phyloP scores from a whole-genome alignment of 805 yeast species.

The Zygosaccharomyces bailii region DNA sequence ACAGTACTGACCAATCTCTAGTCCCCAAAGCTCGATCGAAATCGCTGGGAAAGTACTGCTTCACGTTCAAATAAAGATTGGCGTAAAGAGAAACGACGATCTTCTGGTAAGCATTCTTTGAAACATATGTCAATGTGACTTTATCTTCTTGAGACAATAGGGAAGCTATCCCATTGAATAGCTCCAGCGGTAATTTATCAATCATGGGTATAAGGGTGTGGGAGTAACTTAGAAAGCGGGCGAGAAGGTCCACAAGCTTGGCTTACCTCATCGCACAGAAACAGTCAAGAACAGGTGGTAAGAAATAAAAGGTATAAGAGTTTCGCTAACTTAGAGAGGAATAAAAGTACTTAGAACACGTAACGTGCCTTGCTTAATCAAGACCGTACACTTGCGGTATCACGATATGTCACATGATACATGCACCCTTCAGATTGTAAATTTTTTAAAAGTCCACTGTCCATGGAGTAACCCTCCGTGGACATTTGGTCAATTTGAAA shows the following conservation, averaged over 20 bases:
- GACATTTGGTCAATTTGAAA: slow-evolving; percentile 99
- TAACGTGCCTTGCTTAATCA: too few species aligned
- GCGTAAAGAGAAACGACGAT: slow-evolving; percentile 25
- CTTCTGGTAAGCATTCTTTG: slow-evolving; percentile 15
- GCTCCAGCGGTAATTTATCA: slow-evolving; percentile 25
- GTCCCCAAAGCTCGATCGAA: slow-evolving; percentile 26
- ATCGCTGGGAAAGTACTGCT: slow-evolving; percentile 27
- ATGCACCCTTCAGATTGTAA: background rate
- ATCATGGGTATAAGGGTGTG: slow-evolving; percentile 18
- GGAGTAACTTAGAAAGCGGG: background rate
- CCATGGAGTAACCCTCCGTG: slow-evolving; percentile 42
- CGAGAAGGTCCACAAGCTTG: background rate
- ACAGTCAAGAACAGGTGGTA: background rate
- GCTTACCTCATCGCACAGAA: background rate
- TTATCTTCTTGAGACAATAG: slow-evolving; percentile 29
- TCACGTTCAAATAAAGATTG: slow-evolving; percentile 28
- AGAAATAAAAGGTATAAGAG: background rate
- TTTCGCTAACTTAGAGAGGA: too few species aligned
- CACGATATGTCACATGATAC: background rate
- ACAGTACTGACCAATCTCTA: slow-evolving; percentile 28
- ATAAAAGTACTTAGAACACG: too few species aligned
- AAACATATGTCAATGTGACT: slow-evolving; percentile 26
- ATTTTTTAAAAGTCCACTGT: background rate
- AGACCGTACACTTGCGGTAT: too few species aligned
- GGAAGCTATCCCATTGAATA: slow-evolving; percentile 16